Conservation (phyloP, 345 rosid species). For the Mallotus nudiflorus region DNA sequence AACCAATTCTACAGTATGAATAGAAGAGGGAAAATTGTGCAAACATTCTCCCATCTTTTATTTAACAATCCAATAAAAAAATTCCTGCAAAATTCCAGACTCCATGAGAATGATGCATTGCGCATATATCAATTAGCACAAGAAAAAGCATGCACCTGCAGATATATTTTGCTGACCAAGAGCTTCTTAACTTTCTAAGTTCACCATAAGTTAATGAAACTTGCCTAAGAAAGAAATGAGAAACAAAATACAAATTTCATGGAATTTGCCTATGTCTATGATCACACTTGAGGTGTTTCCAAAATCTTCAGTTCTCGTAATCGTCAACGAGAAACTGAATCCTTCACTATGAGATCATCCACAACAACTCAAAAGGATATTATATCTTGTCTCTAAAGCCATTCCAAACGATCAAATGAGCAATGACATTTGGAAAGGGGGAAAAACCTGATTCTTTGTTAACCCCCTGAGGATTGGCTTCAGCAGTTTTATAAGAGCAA, state of each 20-base stretch:
- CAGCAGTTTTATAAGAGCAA: slow-evolving; percentile 40
- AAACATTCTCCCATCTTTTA: neutral
- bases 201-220: neutral
- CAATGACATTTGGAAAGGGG: slow-evolving; percentile 15
- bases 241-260: neutral
- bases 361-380: neutral
- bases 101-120: neutral
- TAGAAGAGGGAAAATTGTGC: neutral
- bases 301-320: neutral
- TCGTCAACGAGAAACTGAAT: neutral
- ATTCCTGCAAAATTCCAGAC: neutral
- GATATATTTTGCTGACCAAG: neutral
- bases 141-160: neutral
- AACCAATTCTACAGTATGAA: neutral
- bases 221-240: neutral
- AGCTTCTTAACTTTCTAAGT: neutral
- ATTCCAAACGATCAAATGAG: neutral
- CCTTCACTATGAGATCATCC: no score
- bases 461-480: slow-evolving; percentile 27
- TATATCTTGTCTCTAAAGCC: neutral
- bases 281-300: neutral
- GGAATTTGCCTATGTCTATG: neutral
- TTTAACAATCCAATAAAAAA: neutral
- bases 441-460: slow-evolving; percentile 49
- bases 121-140: neutral